These are phyloP conservation scores for Cryphonectria radicalis DNA, from an alignment of 2,329 filamentous ascomycete species.

Conservation along the genomic window DNA sequence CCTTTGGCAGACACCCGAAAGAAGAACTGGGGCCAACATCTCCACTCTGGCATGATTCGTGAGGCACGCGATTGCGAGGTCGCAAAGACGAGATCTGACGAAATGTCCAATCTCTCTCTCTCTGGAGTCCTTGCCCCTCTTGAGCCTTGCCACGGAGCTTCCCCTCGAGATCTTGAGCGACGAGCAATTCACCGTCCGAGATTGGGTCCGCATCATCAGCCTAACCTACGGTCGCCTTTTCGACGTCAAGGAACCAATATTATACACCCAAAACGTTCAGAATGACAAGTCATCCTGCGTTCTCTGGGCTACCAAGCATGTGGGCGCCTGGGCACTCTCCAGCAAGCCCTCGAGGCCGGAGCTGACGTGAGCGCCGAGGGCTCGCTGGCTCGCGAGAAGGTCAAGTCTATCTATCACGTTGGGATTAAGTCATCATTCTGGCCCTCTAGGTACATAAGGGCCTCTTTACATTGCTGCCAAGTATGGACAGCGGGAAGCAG, in stretches of 20 bases:
- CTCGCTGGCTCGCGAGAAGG: constrained; percentile 17
- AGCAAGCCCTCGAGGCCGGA: constrained; percentile 32
- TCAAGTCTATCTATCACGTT: constrained; percentile 6
- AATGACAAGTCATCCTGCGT: constrained; percentile 24
- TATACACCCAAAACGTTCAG: constrained; percentile 32
- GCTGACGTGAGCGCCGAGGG: constrained; percentile 31
- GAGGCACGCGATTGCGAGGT: background rate
- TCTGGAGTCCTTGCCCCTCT: background rate
- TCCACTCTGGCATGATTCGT: background rate
- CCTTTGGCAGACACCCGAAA: background rate
- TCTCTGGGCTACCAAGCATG: constrained; percentile 33
- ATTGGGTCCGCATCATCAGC: constrained; percentile 3
- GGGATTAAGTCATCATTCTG: background rate
- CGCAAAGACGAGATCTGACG: background rate
- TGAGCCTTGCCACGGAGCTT: constrained; percentile 6
- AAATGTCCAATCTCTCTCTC: background rate
- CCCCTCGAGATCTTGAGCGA: constrained; percentile 6
- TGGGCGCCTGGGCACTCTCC: constrained; percentile 33
- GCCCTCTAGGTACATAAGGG: constrained; percentile 18
- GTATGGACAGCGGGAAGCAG: constrained; percentile 32
- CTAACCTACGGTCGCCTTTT: constrained; percentile 29
- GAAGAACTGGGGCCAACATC: background rate
- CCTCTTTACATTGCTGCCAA: constrained; percentile 34
- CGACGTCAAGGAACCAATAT: constrained; percentile 31
- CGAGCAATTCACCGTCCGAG: background rate